Evolutionary conservation across 2,329 filamentous ascomycete genomes (phyloP), one percentile per base, ranked within the genome.

Genomic region (Beauveria asiatica): DNA sequence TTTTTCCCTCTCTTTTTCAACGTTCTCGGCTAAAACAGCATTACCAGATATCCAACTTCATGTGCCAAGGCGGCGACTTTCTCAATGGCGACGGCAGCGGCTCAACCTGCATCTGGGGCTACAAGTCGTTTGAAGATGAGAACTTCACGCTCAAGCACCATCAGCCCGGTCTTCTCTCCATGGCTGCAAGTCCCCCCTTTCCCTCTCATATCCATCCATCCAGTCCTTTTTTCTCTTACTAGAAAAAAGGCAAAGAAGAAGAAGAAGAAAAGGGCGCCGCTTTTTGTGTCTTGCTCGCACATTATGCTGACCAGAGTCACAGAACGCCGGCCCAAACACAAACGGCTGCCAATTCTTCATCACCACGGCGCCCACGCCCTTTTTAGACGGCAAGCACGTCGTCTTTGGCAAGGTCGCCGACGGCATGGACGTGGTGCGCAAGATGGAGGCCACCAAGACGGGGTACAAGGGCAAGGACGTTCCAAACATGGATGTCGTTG

Each of bases 341-440:
- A 97, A 97, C 73, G 94, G 94, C 42, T 92, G 86, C 62, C 94
- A 97, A 71, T 99, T 99, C 80, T 99, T 99, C 80, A 93, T 97
- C 77, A 97, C 92, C 2, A 94, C 90, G 0, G 88, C 88, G 2
- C 81, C 89, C 5, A 94, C 93, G 0, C 90, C 91, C 1, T 95
- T 95, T 70, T 78, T 99, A 27, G 89, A 97, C 74, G 84, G 83
- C 70, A 97, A 97, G 76, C 94, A 99, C 73, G 92, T 96, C 60
- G 92, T 97, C 19, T 97, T 97, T 68, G 94, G 94, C 55, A 87
- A 89, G 72, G 93, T 97, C 1, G 80, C 91, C 49, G 89, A 92
- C 45, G 92, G 93, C 42, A 88, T 97, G 83, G 91, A 97, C 62
- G 85, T 97, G 6, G 89, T 97, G 48, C 83, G 80, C 66, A 97